These are phyloP conservation scores for Cyberlindnera sargentensis DNA, from an alignment of 805 yeast genomes.

Conservation along the genomic window DNA sequence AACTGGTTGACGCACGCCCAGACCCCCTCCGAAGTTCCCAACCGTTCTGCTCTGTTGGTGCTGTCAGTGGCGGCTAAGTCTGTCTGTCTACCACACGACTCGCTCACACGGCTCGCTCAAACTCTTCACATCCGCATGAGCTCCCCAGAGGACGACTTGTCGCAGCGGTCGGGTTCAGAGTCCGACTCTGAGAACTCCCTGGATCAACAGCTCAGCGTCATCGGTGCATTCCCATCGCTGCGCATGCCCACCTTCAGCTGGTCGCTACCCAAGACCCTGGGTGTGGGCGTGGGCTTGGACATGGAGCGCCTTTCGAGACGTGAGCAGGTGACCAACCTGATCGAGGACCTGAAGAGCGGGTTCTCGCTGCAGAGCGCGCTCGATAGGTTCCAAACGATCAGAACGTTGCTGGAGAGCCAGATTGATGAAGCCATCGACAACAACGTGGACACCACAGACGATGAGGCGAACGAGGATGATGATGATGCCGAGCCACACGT, in stretches of 20 bases:
- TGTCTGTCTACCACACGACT: too few species aligned
- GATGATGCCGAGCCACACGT: constrained; percentile 48
- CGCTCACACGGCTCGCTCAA: too few species aligned
- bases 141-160: too few species aligned
- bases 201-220: constrained; percentile 42
- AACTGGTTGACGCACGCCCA: too few species aligned
- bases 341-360: constrained; percentile 36
- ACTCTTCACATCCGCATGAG: too few species aligned
- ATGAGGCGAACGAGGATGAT: constrained; percentile 28
- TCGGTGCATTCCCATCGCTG: constrained; percentile 33
- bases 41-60: too few species aligned
- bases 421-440: constrained; percentile 26
- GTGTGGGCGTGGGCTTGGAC: not conserved
- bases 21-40: too few species aligned
- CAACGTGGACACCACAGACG: constrained; percentile 27
- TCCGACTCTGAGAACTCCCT: constrained; percentile 28
- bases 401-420: constrained; percentile 24
- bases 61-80: too few species aligned
- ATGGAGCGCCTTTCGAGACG: constrained; percentile 14
- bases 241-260: constrained; percentile 19
- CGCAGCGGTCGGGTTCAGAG: too few species aligned
- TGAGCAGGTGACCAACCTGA: constrained; percentile 27
- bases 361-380: constrained; percentile 44
- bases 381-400: constrained; percentile 39
- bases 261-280: constrained; percentile 1